Conservation (phyloP, 2,329 filamentous ascomycete species). For the Epichloe baconii region DNA sequence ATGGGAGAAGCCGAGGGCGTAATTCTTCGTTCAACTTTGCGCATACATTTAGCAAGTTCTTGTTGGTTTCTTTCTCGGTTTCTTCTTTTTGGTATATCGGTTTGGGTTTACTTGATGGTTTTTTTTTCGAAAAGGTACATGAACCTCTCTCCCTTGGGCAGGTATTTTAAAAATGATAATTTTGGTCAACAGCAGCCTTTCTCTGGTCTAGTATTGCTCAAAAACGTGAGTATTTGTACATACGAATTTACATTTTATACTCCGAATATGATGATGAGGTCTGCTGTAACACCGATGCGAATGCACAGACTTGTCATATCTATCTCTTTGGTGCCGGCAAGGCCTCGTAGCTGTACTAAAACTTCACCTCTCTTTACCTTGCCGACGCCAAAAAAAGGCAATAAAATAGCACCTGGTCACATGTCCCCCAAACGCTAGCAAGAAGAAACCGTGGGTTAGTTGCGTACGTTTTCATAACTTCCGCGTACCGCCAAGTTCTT, state of each 20-base stretch:
- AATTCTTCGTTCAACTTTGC: background rate
- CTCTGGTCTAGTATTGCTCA: too few species aligned
- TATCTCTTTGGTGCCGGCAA: too few species aligned
- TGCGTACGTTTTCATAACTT: background rate
- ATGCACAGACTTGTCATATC: background rate
- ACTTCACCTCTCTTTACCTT: too few species aligned
- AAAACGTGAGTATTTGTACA: background rate
- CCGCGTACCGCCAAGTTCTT: constrained; percentile 16
- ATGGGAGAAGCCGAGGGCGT: background rate
- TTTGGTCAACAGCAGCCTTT: background rate
- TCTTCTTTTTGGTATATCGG: background rate
- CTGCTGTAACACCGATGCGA: background rate
- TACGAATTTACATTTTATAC: background rate
- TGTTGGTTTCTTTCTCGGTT: background rate
- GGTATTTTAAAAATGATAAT: background rate
- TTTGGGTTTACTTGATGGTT: background rate
- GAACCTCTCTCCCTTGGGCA: background rate
- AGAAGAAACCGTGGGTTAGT: too few species aligned
- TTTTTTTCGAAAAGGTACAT: background rate
- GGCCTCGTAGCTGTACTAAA: too few species aligned
- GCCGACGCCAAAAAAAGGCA: too few species aligned
- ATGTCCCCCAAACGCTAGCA: too few species aligned
- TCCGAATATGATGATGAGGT: background rate
- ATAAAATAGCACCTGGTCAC: too few species aligned
- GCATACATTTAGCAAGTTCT: background rate